A percentile compares a stretch with the other conserved stretches of the same genome.
These are phyloP conservation scores for Pleurozium schreberi DNA, from an alignment of 225 moss, liverwort and hornwort genomes.

Conservation along the genomic window DNA sequence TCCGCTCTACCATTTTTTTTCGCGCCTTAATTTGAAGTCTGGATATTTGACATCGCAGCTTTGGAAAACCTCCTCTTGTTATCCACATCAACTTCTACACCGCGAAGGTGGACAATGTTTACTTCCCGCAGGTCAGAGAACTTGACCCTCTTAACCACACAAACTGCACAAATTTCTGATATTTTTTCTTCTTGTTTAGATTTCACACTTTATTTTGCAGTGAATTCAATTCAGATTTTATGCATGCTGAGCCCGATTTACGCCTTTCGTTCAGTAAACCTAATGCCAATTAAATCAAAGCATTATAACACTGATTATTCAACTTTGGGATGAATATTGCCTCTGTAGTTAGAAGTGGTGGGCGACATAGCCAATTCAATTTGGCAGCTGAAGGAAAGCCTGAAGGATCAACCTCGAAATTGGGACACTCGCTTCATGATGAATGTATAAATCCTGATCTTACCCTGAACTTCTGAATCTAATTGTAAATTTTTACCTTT, in stretches of 20 bases:
- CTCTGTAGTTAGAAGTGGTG: constrained; percentile 74
- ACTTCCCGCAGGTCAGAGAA: constrained; percentile 78
- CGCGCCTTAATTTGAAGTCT: neutral
- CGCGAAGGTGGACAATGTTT: constrained; percentile 91
- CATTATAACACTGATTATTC: neutral
- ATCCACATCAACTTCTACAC: constrained; percentile 91
- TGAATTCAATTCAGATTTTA: neutral
- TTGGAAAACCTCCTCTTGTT: constrained; percentile 73
- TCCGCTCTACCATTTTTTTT: neutral
- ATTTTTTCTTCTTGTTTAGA: neutral
- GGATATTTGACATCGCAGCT: constrained; percentile 25
- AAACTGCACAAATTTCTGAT: too few relatives aligned
- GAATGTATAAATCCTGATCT: constrained; percentile 3
- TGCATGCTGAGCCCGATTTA: neutral
- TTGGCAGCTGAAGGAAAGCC: constrained; percentile 68
- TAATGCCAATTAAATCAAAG: neutral
- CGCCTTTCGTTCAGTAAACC: neutral
- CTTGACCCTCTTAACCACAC: neutral
- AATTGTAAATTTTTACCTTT: neutral
- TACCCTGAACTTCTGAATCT: neutral
- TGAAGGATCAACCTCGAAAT: constrained; percentile 31
- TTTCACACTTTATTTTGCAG: neutral
- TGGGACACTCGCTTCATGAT: constrained; percentile 63
- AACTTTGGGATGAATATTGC: neutral
- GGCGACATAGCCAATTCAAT: constrained; percentile 95